Conservation (phyloP, 306 rosid species). For the Rosa chinensis region DNA sequence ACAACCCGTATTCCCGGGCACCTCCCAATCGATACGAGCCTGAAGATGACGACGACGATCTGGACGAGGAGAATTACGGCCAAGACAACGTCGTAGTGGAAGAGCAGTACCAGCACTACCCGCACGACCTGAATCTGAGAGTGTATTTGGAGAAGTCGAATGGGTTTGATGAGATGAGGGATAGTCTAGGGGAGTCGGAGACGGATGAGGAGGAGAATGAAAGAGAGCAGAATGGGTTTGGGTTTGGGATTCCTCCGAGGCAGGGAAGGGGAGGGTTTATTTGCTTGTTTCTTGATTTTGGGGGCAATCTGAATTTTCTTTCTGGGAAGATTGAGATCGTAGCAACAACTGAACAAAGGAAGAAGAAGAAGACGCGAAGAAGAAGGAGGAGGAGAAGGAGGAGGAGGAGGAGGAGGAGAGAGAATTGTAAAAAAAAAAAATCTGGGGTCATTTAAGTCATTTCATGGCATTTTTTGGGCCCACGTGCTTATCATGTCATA, state of each 20-base stretch:
- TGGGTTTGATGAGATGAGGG: constrained; percentile 90
- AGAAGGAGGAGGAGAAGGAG: no score
- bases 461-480: no score
- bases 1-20: constrained; percentile 35
- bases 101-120: no score
- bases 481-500: no score
- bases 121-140: constrained; percentile 38
- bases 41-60: constrained; percentile 32
- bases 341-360: no score
- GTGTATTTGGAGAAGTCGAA: constrained; percentile 73
- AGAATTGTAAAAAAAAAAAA: no score
- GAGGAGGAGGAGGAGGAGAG: no score
- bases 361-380: no score
- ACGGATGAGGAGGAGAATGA: constrained; percentile 39
- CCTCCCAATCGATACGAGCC: constrained; percentile 25
- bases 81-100: constrained; percentile 17
- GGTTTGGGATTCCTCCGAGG: background rate
- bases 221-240: constrained; percentile 15
- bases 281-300: no score
- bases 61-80: constrained; percentile 30
- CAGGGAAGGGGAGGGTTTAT: constrained; percentile 14
- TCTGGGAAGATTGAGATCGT: no score
- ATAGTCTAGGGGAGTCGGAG: constrained; percentile 83
- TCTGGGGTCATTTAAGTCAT: no score
- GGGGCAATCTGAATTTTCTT: no score